Conservation (phyloP, 2,329 filamentous ascomycete species). For the Hypocrella siamensis region DNA sequence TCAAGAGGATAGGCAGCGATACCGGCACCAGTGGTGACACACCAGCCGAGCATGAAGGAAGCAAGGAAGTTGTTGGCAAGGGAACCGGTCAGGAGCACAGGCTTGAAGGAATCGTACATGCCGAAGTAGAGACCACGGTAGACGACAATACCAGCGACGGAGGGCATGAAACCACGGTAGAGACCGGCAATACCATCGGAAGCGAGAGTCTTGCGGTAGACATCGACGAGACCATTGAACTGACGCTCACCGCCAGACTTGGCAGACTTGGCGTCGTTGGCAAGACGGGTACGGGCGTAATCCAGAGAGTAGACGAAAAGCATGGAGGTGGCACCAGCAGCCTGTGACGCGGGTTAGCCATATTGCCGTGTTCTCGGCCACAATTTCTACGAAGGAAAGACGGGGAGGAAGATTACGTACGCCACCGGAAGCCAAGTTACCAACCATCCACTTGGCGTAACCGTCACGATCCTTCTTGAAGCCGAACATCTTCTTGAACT, state of each 20-base stretch:
- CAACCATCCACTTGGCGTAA: slow-evolving; percentile 96
- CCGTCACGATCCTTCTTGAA: slow-evolving; percentile 99
- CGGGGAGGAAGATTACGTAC: slow-evolving; percentile 37
- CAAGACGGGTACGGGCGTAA: slow-evolving; percentile 99
- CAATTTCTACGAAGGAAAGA: background rate
- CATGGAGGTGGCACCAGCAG: slow-evolving; percentile 98
- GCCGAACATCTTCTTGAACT: slow-evolving; percentile 99
- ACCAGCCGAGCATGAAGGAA: slow-evolving; percentile 97
- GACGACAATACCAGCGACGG: slow-evolving; percentile 96
- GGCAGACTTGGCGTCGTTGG: slow-evolving; percentile 99
- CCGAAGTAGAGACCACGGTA: slow-evolving; percentile 99
- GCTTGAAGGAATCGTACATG: slow-evolving; percentile 99
- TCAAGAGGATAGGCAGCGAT: slow-evolving; percentile 99
- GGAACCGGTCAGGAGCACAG: slow-evolving; percentile 77
- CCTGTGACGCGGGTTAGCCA: slow-evolving; percentile 26
- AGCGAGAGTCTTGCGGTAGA: slow-evolving; percentile 99
- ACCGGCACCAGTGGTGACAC: slow-evolving; percentile 99
- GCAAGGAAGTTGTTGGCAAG: slow-evolving; percentile 99
- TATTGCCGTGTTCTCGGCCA: background rate
- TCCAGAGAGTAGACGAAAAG: slow-evolving; percentile 99
- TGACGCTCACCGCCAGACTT: slow-evolving; percentile 95
- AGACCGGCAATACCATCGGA: slow-evolving; percentile 98
- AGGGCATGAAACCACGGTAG: slow-evolving; percentile 99
- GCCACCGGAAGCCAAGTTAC: slow-evolving; percentile 99
- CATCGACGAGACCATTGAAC: slow-evolving; percentile 99